Evolutionary conservation across 2,329 filamentous ascomycete species (phyloP), one percentile per base, ranked within the genome.

Genomic region (Arthroderma sp.): DNA sequence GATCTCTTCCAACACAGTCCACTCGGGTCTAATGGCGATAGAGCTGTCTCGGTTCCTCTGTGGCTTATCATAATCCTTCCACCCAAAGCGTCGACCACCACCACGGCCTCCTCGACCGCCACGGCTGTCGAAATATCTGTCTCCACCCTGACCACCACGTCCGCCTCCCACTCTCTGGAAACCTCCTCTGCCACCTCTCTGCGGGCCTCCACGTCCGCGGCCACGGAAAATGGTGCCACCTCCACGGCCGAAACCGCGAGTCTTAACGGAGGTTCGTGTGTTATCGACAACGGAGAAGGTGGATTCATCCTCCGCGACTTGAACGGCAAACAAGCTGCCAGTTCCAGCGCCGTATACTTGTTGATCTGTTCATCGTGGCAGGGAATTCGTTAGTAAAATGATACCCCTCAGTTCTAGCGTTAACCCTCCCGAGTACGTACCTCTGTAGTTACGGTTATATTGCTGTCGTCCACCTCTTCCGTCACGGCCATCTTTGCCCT

Each of bases 61-160:
- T 60, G 93, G 93, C 84, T 97, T 97, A 78, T 98, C 93, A 71
- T 90, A 95, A 72, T 98, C 93, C 76, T 93, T 95, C 91, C 93
- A 97, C 71, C 93, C 93, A 68, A 96, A 96, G 65, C 93, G 84
- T 64, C 93, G 86, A 55, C 88, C 87, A 60, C 88, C 84, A 7
- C 54, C 54, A 63, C 87, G 78, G 49, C 84, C 83, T 66, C 85
- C 84, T 56, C 84, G 80, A 56, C 81, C 86, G 60, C 80, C 79
- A 61, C 84, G 80, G 68, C 82, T 82, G 67, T 93, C 87, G 68
- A 90, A 88, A 65, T 79, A 79, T 61, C 77, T 75, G 62, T 80
- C 79, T 58, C 71, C 70, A 63, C 81, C 81, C 67, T 88, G 83
- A 56, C 83, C 85, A 67, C 83, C 81, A 62, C 83, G 73, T 55